Evolutionary conservation across 805 yeast species (phyloP), one percentile per base, ranked within the genome.

Genomic region (Yamadazyma insecticola): DNA sequence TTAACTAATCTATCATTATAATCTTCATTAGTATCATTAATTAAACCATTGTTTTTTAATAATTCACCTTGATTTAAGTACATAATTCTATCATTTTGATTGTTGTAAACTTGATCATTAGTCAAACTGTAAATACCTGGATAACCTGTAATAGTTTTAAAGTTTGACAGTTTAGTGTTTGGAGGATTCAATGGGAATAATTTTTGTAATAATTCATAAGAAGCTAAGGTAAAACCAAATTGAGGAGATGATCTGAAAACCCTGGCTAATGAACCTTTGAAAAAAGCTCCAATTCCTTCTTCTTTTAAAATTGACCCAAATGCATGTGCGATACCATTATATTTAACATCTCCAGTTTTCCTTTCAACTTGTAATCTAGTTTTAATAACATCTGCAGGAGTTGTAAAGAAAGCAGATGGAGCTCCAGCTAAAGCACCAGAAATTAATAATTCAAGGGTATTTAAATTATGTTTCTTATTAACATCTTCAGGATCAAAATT

Each of bases 391-490:
- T 90, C 98, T 50, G 87, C 88, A 2, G 98, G 98, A 0, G 98
- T 90, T 2, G 98, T 90, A 44, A 89, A 66, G 57, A 83, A 90
- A 8, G 97, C 97, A 18, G 97, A 94, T 7, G 98, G 98, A 67
- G 94, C 87, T 53, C 97, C 98, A 10, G 98, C 97, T 41, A 89
- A 55, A 8, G 95, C 97, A 58, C 98, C 98, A 39, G 94, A 76
- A 4, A 76, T 55, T 38, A 90, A 72, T 43, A 92, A 67, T 59
- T 90, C 95, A 82, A 90, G 80, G 17, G 94, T 76, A 40, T 76
- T 77, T 38, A 89, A 73, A 40, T 72, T 69, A 27, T 65, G 70
- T 45, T 73, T 68, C 46, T 78, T 73, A 33, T 69, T 70, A 16
- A 76, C 70, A 49, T 74, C 75, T 28, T 63, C 54, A 4, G 95